phyloP scores from a whole-genome alignment of 2,329 filamentous ascomycete genomes.

The Rutstroemia sydowiana region DNA sequence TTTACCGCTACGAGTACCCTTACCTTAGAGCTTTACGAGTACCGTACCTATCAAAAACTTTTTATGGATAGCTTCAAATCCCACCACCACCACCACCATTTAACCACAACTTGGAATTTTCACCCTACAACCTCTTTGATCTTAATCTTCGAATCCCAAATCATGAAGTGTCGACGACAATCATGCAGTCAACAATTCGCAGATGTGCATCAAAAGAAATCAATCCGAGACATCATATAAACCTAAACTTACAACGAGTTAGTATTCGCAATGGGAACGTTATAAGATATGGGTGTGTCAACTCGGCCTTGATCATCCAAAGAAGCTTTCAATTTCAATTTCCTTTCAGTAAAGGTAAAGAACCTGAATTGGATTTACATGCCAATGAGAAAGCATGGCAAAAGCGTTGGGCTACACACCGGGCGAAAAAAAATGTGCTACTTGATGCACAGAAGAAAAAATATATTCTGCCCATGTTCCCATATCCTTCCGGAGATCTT shows the following conservation, averaged over 20 bases:
- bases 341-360: too few relatives aligned
- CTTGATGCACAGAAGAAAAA: slow-evolving; percentile 26
- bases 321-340: too few relatives aligned
- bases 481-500: slow-evolving; percentile 79
- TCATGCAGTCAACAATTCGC: slow-evolving; percentile 5
- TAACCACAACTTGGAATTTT: neutral
- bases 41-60: neutral
- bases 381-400: slow-evolving; percentile 26
- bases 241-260: neutral
- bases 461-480: slow-evolving; percentile 88
- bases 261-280: neutral
- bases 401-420: slow-evolving; percentile 12
- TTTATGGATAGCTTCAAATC: neutral
- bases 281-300: neutral
- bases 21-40: neutral
- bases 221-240: neutral
- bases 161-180: neutral
- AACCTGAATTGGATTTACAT: too few relatives aligned
- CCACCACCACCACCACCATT: neutral
- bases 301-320: neutral
- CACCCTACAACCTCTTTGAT: neutral
- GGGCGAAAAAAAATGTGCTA: neutral
- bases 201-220: neutral
- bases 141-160: neutral
- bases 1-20: too few relatives aligned